Percentiles rank a stretch among this genome's conserved stretches.
phyloP scores from a whole-genome alignment of 1,284 basidiomycete genomes.

The Chondrostereum purpureum region DNA sequence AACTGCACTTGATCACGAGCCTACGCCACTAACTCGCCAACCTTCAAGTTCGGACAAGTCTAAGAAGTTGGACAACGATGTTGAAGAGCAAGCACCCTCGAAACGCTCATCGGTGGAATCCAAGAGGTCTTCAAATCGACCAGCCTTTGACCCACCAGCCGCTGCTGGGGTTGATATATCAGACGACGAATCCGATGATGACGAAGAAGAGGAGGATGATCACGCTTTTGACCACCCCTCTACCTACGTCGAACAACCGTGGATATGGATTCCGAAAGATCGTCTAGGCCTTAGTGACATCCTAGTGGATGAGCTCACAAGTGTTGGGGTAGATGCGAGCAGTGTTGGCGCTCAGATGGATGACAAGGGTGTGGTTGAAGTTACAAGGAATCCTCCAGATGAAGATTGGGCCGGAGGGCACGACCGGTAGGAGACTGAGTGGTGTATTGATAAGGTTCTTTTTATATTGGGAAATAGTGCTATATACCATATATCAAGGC shows the following conservation, averaged over 20 bases:
- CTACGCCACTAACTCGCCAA: not conserved
- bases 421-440: conserved; percentile 18
- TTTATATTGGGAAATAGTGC: too few relatives aligned
- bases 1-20: conserved; percentile 1
- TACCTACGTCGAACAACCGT: conserved; percentile 51
- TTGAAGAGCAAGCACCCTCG: not conserved
- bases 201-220: conserved; percentile 26
- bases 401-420: conserved; percentile 39
- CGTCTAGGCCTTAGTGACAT: conserved; percentile 47
- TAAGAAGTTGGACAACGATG: conserved; percentile 12
- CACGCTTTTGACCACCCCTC: conserved; percentile 61
- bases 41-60: conserved; percentile 13
- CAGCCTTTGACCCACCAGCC: conserved; percentile 19
- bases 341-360: conserved; percentile 46
- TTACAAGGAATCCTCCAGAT: conserved; percentile 43
- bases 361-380: conserved; percentile 44
- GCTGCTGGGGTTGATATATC: conserved; percentile 18
- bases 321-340: conserved; percentile 37
- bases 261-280: conserved; percentile 63
- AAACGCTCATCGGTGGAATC: not conserved
- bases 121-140: conserved; percentile 11
- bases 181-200: conserved; percentile 19
- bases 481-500: too few relatives aligned
- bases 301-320: conserved; percentile 41
- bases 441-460: too few relatives aligned